A percentile compares a stretch with the other conserved stretches of the same genome.
Evolutionary conservation across 192 early-diverging fungal species (phyloP).

Genomic region (Allomyces javanicus): DNA sequence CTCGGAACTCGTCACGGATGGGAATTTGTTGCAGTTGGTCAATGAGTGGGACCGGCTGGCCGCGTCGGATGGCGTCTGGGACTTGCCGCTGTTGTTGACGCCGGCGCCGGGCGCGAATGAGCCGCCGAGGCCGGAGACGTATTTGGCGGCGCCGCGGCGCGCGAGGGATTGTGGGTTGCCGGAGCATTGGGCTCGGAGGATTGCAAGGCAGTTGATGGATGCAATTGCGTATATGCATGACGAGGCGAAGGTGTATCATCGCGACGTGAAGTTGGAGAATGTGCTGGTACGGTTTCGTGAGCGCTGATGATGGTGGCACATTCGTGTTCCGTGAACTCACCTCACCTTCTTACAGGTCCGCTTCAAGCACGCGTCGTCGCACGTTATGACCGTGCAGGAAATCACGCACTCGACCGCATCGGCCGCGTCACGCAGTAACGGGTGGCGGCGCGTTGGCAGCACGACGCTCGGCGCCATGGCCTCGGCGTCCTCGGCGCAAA

Average conservation of each 20-base stretch:
- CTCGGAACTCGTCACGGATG: neutral
- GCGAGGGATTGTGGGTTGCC: neutral
- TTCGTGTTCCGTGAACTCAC: no score
- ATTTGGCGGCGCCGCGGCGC: neutral
- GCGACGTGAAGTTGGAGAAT: slow-evolving; percentile 4
- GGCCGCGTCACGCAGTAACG: no score
- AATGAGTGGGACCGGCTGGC: neutral
- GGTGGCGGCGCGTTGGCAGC: no score
- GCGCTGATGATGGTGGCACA: no score
- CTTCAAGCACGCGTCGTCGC: no score
- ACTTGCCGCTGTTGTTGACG: neutral
- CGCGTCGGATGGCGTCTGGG: neutral
- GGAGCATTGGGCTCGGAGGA: neutral
- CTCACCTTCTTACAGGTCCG: no score
- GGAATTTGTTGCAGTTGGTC: neutral
- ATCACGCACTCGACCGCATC: no score
- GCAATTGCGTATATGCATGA: slow-evolving; percentile 4
- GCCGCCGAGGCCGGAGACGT: neutral
- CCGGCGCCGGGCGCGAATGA: neutral
- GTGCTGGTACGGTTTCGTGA: neutral
- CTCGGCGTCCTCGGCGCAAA: no score
- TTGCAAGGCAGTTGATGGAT: slow-evolving; percentile 1
- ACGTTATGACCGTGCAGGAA: no score
- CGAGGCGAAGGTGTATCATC: slow-evolving; percentile 1
- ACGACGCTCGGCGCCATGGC: no score